phyloP scores from a whole-genome alignment of 179 eudicot species.

The Silene vulgaris region DNA sequence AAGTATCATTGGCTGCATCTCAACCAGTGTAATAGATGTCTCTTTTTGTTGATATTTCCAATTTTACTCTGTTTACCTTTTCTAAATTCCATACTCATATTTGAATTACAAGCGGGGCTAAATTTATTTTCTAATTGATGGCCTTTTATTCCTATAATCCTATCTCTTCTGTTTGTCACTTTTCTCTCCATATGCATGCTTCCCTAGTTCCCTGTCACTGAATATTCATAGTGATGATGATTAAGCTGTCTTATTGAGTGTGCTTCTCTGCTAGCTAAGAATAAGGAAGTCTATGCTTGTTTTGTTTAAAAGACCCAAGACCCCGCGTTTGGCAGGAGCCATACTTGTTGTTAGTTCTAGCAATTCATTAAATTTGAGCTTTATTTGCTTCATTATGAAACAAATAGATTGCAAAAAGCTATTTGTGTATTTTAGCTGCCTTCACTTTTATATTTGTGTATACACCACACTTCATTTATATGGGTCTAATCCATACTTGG shows the following conservation, averaged over 20 bases:
- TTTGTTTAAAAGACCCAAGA: too few species aligned
- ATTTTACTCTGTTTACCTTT: background rate
- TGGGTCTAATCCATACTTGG: too few species aligned
- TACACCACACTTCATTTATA: too few species aligned
- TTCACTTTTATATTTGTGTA: too few species aligned
- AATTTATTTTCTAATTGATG: background rate
- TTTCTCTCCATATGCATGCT: background rate
- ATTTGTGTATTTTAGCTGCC: too few species aligned
- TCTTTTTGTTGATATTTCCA: constrained; percentile 17
- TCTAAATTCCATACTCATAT: background rate
- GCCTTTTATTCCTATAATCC: background rate
- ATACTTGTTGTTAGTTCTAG: too few species aligned
- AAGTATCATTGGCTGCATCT: constrained; percentile 89
- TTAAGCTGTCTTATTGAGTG: background rate
- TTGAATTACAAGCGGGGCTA: background rate
- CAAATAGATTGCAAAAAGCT: too few species aligned
- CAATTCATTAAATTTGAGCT: too few species aligned
- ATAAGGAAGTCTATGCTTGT: too few species aligned
- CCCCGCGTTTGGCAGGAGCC: too few species aligned
- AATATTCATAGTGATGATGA: background rate
- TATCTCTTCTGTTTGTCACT: background rate
- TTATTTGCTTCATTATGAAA: too few species aligned
- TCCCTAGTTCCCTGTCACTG: background rate
- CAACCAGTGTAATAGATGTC: constrained; percentile 99
- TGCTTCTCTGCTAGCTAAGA: background rate